Conservation (phyloP, 208 protist species). For the Acanthamoeba healyi region DNA sequence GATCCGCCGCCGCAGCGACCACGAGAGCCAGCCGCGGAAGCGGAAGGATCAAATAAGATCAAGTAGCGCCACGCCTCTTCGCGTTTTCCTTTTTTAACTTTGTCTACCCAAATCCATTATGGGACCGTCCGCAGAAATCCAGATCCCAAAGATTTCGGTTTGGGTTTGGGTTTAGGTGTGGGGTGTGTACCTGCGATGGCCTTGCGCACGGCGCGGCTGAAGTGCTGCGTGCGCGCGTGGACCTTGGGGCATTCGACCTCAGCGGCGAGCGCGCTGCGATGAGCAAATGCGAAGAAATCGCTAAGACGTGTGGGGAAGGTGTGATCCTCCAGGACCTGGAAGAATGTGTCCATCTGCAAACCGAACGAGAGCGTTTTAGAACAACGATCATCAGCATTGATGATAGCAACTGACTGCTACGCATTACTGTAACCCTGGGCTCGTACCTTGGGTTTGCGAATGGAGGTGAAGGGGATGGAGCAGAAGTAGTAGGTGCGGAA, state of each 20-base stretch:
- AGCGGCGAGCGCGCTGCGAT: neutral
- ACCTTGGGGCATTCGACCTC: conserved; percentile 4
- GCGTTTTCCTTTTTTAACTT: neutral
- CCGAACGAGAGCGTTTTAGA: too few relatives aligned
- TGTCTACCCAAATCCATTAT: neutral
- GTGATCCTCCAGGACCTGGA: conserved; percentile 53
- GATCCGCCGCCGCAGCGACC: neutral
- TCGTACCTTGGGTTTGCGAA: conserved; percentile 70
- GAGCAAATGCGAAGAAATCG: conserved; percentile 72
- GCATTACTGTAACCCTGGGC: too few relatives aligned
- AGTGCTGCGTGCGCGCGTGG: neutral
- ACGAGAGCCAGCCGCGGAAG: neutral
- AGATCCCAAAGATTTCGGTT: too few relatives aligned
- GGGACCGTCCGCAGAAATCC: too few relatives aligned
- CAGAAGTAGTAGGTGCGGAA: conserved; percentile 59
- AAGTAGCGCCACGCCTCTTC: neutral
- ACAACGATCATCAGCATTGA: too few relatives aligned
- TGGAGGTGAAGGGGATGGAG: conserved; percentile 52
- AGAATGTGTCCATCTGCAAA: conserved; percentile 69
- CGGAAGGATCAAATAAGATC: conserved; percentile 67
- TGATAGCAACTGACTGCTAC: too few relatives aligned
- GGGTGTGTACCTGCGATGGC: conserved; percentile 15
- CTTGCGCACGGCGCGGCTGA: conserved; percentile 37
- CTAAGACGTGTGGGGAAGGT: neutral
- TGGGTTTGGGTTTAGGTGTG: too few relatives aligned